phyloP scores from a whole-genome alignment of 1,284 basidiomycete genomes.

The Golubevia sp. region DNA sequence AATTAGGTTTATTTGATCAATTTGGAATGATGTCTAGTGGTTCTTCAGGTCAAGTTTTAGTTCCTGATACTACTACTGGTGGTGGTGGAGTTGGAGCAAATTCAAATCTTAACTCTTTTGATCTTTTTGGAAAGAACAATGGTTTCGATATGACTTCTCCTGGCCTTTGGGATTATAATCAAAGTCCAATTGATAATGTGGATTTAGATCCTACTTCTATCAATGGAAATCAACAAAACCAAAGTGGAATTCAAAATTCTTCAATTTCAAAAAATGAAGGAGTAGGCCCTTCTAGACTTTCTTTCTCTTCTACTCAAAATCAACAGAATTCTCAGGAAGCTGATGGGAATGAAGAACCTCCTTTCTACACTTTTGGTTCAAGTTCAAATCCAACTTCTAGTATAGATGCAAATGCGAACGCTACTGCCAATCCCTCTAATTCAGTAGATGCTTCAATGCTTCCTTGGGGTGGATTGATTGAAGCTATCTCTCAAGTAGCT shows the following conservation, averaged over 20 bases:
- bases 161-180: conserved; percentile 2
- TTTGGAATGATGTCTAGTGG: not conserved
- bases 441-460: conserved; percentile 27
- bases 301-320: conserved; percentile 20
- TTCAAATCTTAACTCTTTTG: not conserved
- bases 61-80: not conserved
- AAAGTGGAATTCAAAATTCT: too few relatives aligned
- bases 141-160: conserved; percentile 1
- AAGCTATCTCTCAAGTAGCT: conserved; percentile 23
- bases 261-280: too few relatives aligned
- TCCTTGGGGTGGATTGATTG: conserved; percentile 44
- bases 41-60: not conserved
- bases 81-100: not conserved
- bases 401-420: not conserved
- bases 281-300: too few relatives aligned
- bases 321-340: conserved; percentile 6
- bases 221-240: too few relatives aligned
- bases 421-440: conserved; percentile 4
- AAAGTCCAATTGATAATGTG: conserved; percentile 24
- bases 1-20: conserved; percentile 30
- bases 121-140: not conserved
- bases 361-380: not conserved
- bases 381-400: not conserved
- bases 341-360: not conserved
- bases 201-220: too few relatives aligned